Evolutionary conservation across 768 basidiomycete species (phyloP).

Genomic region (Albatrellus ellisii): DNA sequence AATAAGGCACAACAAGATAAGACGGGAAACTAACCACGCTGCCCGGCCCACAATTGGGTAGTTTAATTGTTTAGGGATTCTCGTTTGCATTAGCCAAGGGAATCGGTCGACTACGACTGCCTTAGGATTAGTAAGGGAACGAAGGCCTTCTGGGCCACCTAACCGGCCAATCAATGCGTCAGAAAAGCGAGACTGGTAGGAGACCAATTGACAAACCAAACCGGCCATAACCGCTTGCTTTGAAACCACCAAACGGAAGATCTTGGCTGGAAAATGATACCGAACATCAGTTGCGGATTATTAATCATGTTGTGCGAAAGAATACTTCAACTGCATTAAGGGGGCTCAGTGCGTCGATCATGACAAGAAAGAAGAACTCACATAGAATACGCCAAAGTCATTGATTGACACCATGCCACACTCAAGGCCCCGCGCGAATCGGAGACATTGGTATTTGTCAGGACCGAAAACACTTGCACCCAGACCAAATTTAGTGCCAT

Average conservation of each 20-base stretch:
- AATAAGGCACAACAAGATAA: constrained; percentile 1
- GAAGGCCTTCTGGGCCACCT: constrained; percentile 92
- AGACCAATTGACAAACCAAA: constrained; percentile 44
- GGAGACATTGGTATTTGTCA: constrained; percentile 60
- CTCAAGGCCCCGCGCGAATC: constrained; percentile 70
- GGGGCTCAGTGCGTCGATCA: constrained; percentile 11
- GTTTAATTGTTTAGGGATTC: constrained; percentile 75
- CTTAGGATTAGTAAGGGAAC: constrained; percentile 79
- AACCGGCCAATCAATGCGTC: constrained; percentile 9
- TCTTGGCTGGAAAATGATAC: constrained; percentile 51
- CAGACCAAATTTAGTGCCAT: constrained; percentile 78
- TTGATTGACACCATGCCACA: constrained; percentile 98
- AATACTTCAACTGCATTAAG: constrained; percentile 45
- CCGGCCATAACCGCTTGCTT: constrained; percentile 85
- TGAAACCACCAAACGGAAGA: constrained; percentile 89
- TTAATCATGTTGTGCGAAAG: constrained; percentile 9
- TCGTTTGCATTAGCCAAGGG: constrained; percentile 72
- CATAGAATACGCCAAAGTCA: constrained; percentile 85
- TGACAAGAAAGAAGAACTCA: constrained; percentile 25
- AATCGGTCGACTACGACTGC: constrained; percentile 79
- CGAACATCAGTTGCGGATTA: no score
- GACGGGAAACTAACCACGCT: constrained; percentile 32
- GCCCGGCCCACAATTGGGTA: constrained; percentile 73
- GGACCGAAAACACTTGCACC: constrained; percentile 94
- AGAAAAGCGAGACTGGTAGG: background rate